Conservation (phyloP, 176 grass and related monocot genomes). For the Juncus effusus region DNA sequence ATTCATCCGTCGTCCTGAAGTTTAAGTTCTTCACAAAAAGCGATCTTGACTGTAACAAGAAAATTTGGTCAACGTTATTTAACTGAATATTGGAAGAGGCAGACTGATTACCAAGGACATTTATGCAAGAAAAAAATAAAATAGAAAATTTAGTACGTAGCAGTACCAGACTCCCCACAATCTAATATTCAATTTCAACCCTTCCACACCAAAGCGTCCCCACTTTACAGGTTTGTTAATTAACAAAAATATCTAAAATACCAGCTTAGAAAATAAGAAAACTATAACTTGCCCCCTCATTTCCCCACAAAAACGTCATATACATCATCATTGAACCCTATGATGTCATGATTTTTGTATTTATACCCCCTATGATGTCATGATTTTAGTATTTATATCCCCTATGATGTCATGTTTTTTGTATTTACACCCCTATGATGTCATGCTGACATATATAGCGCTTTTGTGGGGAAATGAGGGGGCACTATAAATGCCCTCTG, state of each 20-base stretch:
- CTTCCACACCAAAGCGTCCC: neutral
- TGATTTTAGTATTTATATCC: too few relatives aligned
- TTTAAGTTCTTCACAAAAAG: slow-evolving; percentile 96
- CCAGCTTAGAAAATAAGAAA: neutral
- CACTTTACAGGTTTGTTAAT: neutral
- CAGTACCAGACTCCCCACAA: neutral
- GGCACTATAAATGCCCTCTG: too few relatives aligned
- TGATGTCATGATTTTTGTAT: too few relatives aligned
- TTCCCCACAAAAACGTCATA: too few relatives aligned
- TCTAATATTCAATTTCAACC: neutral
- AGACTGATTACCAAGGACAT: neutral
- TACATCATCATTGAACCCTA: too few relatives aligned
- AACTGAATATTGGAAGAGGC: slow-evolving; percentile 20
- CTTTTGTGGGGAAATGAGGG: too few relatives aligned
- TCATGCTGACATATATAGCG: too few relatives aligned
- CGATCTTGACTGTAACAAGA: slow-evolving; percentile 74
- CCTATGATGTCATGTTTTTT: too few relatives aligned
- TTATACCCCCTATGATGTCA: too few relatives aligned
- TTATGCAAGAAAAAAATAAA: slow-evolving; percentile 10
- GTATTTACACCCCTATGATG: too few relatives aligned
- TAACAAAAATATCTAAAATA: neutral
- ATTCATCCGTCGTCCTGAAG: slow-evolving; percentile 86
- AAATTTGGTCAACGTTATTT: slow-evolving; percentile 19
- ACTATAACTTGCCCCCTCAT: too few relatives aligned
- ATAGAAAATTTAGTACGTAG: neutral